Percentiles rank a stretch among this genome's conserved stretches.
These are phyloP conservation scores for Penicillium sp. DNA, from an alignment of 2,329 filamentous ascomycete genomes.

Conservation along the genomic window DNA sequence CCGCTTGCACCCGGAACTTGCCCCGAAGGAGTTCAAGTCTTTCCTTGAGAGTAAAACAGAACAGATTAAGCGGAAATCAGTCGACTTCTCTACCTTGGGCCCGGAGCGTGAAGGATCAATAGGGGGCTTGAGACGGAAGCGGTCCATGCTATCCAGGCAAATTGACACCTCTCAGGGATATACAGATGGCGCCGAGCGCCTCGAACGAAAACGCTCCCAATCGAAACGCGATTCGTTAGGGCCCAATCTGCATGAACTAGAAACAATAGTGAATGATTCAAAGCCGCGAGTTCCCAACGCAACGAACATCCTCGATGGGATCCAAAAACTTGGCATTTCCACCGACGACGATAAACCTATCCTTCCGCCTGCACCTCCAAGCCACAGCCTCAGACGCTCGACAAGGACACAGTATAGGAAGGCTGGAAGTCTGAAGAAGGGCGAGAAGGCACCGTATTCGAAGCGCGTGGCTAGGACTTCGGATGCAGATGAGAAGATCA, in stretches of 20 bases:
- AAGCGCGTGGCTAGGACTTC: slow-evolving; percentile 54
- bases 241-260: slow-evolving; percentile 60
- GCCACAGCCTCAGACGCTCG: slow-evolving; percentile 74
- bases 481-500: too few species aligned
- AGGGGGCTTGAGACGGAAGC: slow-evolving; percentile 68
- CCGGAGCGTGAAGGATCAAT: slow-evolving; percentile 47
- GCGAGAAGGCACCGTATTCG: slow-evolving; percentile 65
- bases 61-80: slow-evolving; percentile 74
- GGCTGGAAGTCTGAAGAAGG: slow-evolving; percentile 66
- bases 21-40: slow-evolving; percentile 90
- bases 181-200: slow-evolving; percentile 70
- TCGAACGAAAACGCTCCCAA: slow-evolving; percentile 64
- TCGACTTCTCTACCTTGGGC: slow-evolving; percentile 53
- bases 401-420: slow-evolving; percentile 86
- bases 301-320: too few species aligned
- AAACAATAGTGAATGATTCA: slow-evolving; percentile 74
- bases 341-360: slow-evolving; percentile 70
- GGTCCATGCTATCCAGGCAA: slow-evolving; percentile 89
- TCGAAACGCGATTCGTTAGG: slow-evolving; percentile 46
- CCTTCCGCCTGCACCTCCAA: slow-evolving; percentile 62
- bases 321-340: slow-evolving; percentile 36
- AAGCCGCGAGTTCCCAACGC: too few species aligned
- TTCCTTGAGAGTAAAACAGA: slow-evolving; percentile 91
- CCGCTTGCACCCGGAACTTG: slow-evolving; percentile 83
- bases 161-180: slow-evolving; percentile 70